Base-by-base conservation (phyloP, 306 rosid species). In the Gleditsia sinensis region DNA sequence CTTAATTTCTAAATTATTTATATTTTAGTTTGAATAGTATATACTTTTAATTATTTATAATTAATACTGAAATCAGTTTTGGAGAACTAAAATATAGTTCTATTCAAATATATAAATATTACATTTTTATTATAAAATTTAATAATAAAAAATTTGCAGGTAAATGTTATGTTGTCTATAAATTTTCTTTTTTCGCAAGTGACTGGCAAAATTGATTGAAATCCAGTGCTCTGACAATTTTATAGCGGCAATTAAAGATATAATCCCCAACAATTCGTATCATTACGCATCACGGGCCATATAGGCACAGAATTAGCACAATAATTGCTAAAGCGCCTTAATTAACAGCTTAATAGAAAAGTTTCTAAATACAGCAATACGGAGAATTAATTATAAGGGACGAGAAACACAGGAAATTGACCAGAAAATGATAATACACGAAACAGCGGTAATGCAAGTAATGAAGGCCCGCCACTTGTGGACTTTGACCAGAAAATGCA, bases 401-500 rank as follows among this genome's bases (percentile, higher is more conserved):
- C 36, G 30, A 19, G 75, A 74, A 76, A 72, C 72, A 71, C 78
- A 23, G 72, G 50, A 63, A 69, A 74, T 21, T 64, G 49, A n/a
- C n/a, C 76, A 78, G 83, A 71, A 32, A 76, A 76, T 69, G 75
- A 80, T 69, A 80, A 74, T 82, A 80, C 86, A 92, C 88, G 87
- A 88, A 89, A 86, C 85, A 88, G 89, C n/a, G 66, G 75, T 32
- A 67, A 83, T 83, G 96, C 91, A 88, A 55, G 76, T 81, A 74
- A 82, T 78, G 86, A 76, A 79, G 94, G 96, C 91, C 98, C 84
- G 96, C 91, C 98, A 86, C 88, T 78, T 61, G 70, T 63, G 84
- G 89, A 86, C 96, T 92, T 92, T 72, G 96, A 92, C 98, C 98
- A 72, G 86, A 86, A 85, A 80, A 86, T 54, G 84, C 92, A 82